phyloP scores from a whole-genome alignment of 169 alveolate genomes.

The Cystoisospora suis region DNA sequence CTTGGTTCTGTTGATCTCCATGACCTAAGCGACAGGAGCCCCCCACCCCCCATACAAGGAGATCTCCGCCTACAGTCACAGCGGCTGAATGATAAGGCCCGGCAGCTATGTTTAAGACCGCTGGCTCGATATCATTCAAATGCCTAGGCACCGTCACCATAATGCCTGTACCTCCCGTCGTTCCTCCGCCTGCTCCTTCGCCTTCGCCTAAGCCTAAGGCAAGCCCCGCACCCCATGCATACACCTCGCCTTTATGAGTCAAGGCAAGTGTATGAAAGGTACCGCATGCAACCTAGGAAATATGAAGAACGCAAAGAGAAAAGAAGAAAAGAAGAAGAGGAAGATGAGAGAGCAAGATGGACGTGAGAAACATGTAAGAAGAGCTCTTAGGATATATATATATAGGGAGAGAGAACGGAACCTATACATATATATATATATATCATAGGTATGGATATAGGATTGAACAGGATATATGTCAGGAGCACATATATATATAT shows the following conservation, averaged over 20 bases:
- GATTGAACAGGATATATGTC: too few species aligned
- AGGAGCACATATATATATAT: neutral
- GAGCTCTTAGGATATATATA: too few species aligned
- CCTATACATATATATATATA: too few species aligned
- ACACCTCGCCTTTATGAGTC: constrained; percentile 63
- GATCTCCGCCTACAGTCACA: constrained; percentile 71
- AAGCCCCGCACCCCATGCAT: constrained; percentile 70
- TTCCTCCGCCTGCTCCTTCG: constrained; percentile 25
- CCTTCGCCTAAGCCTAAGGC: constrained; percentile 51
- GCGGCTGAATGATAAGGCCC: constrained; percentile 80
- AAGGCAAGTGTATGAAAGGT: constrained; percentile 69
- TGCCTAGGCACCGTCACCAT: constrained; percentile 26
- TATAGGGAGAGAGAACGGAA: too few species aligned
- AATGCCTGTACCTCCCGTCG: neutral
- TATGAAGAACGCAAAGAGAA: neutral
- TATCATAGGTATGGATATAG: neutral
- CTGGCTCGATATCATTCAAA: neutral
- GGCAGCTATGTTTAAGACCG: constrained; percentile 70
- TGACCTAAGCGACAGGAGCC: constrained; percentile 73
- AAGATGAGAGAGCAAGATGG: too few species aligned
- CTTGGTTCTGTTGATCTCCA: constrained; percentile 68
- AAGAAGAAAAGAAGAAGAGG: constrained; percentile 26
- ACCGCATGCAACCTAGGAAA: constrained; percentile 72
- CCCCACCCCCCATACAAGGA: constrained; percentile 77
- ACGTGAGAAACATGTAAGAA: too few species aligned